These are phyloP conservation scores for Penicillium tannophilum DNA, from an alignment of 495 filamentous ascomycete species.

Conservation along the genomic window DNA sequence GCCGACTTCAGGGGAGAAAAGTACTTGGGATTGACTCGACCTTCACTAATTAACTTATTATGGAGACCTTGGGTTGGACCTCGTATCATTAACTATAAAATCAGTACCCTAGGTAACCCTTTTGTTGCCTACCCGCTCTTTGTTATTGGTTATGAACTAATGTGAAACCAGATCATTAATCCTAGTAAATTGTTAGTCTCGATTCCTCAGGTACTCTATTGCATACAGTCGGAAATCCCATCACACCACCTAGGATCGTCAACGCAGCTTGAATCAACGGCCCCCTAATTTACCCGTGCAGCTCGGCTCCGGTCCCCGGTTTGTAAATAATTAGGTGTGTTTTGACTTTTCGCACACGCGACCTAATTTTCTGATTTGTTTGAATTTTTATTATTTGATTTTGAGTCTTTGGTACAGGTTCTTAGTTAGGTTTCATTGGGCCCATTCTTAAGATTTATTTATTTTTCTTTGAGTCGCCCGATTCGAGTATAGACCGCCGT, in stretches of 20 bases:
- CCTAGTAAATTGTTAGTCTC: neutral
- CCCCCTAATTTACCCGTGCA: constrained; percentile 30
- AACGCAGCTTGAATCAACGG: constrained; percentile 26
- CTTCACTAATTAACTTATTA: neutral
- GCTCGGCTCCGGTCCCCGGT: constrained; percentile 8
- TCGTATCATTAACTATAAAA: constrained; percentile 1
- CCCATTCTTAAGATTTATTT: neutral
- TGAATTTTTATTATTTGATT: neutral
- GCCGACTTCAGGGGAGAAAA: constrained; percentile 7
- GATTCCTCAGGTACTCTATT: neutral
- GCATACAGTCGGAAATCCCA: neutral
- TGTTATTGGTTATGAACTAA: neutral
- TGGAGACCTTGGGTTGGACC: neutral
- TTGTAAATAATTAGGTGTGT: constrained; percentile 5
- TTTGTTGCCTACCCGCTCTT: neutral
- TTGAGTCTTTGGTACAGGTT: neutral
- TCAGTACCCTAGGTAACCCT: neutral
- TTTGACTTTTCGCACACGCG: constrained; percentile 11
- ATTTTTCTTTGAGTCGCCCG: neutral
- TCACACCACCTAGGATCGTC: constrained; percentile 29
- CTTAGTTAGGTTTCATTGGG: no score
- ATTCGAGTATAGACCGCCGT: constrained; percentile 16
- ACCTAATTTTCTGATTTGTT: constrained; percentile 9
- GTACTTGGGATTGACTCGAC: neutral
- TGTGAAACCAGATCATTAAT: neutral